phyloP scores from a whole-genome alignment of 106 monocot species.

The Dendrobium officinale region DNA sequence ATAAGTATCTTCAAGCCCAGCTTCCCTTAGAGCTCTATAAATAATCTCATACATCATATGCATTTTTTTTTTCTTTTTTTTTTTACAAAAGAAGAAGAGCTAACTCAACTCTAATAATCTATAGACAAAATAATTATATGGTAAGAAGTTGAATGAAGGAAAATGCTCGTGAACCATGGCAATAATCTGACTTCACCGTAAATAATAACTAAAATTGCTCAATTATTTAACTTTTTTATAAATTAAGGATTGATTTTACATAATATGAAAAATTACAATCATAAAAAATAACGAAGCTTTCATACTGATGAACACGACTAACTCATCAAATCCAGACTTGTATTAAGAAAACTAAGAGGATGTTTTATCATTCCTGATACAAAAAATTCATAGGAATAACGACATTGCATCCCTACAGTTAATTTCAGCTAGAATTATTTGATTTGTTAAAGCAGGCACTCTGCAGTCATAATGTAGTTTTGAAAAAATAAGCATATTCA shows the following conservation, averaged over 20 bases:
- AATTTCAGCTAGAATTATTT: neutral
- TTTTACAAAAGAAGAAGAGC: slow-evolving; percentile 17
- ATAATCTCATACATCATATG: slow-evolving; percentile 97
- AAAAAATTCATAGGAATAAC: neutral
- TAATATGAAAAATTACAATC: neutral
- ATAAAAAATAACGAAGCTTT: neutral
- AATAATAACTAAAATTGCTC: neutral
- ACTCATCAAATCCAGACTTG: neutral
- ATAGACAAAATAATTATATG: neutral
- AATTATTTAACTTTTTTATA: neutral
- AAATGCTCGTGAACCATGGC: neutral
- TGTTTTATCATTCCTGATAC: neutral
- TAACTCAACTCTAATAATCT: neutral
- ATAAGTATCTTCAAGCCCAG: slow-evolving; percentile 55
- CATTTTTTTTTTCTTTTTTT: slow-evolving; percentile 59
- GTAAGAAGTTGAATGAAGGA: neutral
- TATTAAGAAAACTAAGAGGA: neutral
- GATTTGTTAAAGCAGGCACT: neutral
- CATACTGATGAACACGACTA: neutral
- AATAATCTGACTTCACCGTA: neutral
- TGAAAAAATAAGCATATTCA: neutral
- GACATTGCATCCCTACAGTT: neutral
- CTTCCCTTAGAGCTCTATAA: slow-evolving; percentile 82
- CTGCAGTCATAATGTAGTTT: neutral
- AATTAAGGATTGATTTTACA: neutral